These are phyloP conservation scores for Stylonectria norvegica DNA, from an alignment of 2,329 filamentous ascomycete species.

Conservation along the genomic window DNA sequence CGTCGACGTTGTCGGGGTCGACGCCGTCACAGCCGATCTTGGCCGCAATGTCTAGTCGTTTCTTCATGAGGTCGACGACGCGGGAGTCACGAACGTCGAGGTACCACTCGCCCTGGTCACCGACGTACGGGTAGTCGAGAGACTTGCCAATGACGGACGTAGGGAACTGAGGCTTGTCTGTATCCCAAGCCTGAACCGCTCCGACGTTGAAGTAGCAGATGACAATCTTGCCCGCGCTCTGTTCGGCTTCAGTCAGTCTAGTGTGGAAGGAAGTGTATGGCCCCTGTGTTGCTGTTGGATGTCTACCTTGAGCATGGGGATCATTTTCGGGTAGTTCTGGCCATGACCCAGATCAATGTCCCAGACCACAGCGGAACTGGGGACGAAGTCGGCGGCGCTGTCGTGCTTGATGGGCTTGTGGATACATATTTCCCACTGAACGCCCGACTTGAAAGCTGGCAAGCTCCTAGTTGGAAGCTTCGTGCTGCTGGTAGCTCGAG, in stretches of 20 bases:
- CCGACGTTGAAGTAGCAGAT: conserved; percentile 35
- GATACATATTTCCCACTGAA: conserved; percentile 31
- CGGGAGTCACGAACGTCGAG: conserved; percentile 25
- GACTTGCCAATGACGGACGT: conserved; percentile 21
- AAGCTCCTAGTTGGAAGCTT: not conserved
- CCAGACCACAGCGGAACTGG: conserved; percentile 27
- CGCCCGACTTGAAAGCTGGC: conserved; percentile 26
- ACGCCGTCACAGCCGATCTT: conserved; percentile 31
- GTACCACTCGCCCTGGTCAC: conserved; percentile 27
- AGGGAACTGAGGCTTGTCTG: conserved; percentile 26
- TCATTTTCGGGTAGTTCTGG: conserved; percentile 22
- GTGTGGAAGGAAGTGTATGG: too few species aligned
- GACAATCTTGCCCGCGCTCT: conserved; percentile 29
- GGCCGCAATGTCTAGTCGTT: conserved; percentile 27
- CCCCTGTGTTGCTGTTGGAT: not conserved
- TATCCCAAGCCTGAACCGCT: conserved; percentile 30
- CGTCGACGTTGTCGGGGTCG: conserved; percentile 36
- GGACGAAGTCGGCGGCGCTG: conserved; percentile 22
- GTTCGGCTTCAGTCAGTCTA: too few species aligned
- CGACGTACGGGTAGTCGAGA: conserved; percentile 22
- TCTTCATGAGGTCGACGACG: conserved; percentile 31
- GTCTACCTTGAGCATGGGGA: conserved; percentile 28
- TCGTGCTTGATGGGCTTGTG: conserved; percentile 30
- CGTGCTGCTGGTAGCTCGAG: not conserved
- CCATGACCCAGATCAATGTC: conserved; percentile 32